Conservation (phyloP, 139 green algal genomes). For the Zygnema cylindricum region DNA sequence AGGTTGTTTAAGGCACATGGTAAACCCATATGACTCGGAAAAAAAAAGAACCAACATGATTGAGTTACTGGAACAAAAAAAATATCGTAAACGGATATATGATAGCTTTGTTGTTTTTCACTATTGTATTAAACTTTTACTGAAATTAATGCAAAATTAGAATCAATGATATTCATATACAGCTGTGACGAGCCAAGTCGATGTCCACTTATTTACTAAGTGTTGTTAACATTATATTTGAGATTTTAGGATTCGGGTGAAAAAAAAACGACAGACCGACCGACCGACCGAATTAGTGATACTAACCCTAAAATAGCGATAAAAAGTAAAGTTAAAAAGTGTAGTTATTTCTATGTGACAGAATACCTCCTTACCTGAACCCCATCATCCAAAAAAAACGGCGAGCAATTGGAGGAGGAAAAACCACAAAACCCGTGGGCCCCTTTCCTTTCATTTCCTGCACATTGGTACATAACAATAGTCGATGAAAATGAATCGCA, state of each 20-base stretch:
- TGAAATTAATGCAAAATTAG: no score
- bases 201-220: not conserved
- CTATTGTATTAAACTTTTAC: no score
- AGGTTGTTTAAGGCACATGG: no score
- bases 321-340: not conserved
- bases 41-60: no score
- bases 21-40: no score
- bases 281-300: not conserved
- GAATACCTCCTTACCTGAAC: constrained; percentile 29
- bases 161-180: no score
- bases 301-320: not conserved
- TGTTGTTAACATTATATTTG: not conserved
- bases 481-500: not conserved
- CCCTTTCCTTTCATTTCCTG: constrained; percentile 45
- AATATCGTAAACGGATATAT: no score
- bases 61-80: no score
- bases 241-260: not conserved
- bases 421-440: constrained; percentile 47
- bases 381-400: constrained; percentile 52
- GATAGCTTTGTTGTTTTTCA: no score
- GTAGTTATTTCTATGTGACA: not conserved
- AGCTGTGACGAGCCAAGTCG: not conserved
- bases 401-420: constrained; percentile 23
- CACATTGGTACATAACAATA: not conserved
- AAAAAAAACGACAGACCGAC: not conserved